Evolutionary conservation across 441 rosid genomes (phyloP).

Genomic region (Isatis lusitanica): DNA sequence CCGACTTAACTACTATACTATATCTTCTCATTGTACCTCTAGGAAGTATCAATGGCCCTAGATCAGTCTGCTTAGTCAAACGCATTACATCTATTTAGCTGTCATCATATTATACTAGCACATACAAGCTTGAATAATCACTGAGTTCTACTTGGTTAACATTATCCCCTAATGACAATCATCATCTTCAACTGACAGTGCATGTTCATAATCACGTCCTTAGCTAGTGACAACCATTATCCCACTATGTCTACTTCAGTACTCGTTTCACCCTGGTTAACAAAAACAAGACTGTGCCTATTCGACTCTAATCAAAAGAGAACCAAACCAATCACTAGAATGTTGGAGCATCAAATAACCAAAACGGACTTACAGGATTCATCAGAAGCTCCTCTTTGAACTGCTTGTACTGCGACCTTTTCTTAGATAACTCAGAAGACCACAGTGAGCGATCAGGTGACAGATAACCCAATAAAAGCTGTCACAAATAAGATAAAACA

Average conservation of each 20-base stretch:
- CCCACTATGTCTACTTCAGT: conserved; percentile 6
- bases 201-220: neutral
- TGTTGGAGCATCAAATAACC: neutral
- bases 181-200: conserved; percentile 4
- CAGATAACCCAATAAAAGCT: conserved; percentile 82
- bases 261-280: neutral
- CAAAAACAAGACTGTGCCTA: neutral
- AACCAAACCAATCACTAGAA: neutral
- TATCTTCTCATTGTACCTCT: neutral
- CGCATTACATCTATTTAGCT: conserved; percentile 1
- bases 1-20: neutral
- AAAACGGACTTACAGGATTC: conserved; percentile 68
- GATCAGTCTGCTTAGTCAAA: conserved; percentile 11
- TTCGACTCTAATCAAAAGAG: neutral
- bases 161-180: neutral
- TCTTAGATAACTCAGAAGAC: conserved; percentile 82
- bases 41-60: neutral
- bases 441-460: conserved; percentile 81
- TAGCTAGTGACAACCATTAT: neutral
- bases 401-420: conserved; percentile 82
- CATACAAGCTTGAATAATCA: neutral
- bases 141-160: neutral
- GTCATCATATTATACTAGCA: neutral
- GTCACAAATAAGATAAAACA: conserved; percentile 37
- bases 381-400: conserved; percentile 78